Base-by-base conservation (phyloP, 1,284 basidiomycete genomes). In the Ceratobasidium theobromae region DNA sequence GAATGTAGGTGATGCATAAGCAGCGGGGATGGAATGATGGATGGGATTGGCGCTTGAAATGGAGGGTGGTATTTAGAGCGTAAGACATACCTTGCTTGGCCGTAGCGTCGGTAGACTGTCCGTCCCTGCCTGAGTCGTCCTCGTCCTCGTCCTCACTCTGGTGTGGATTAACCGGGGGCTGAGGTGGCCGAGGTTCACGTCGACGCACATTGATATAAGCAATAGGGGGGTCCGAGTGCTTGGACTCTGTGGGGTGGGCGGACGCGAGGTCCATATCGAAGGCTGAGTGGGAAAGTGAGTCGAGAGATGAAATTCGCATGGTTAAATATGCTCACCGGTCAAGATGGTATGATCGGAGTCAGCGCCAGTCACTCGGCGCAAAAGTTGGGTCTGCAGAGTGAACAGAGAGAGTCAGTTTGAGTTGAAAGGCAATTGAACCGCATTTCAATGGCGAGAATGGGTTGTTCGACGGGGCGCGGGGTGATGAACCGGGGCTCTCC, bases 131-230 rank as follows among this genome's bases (percentile, higher is more conserved):
- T 25, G 49, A 35, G 16, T 52, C 49, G 25, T 40, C 46, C 25
- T 64, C 49, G 25, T 40, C 46, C 25, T 64, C 58, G 5, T 33
- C 49, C 14, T 64, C 58, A 32, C 58, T 64, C 58, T 64, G 58
- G 21, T 64, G 18, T n/a, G 52, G 35, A 35, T 64, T 48, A 64
- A 53, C 16, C 21, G 35, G 3, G 16, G 49, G 23, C 16, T 23
- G 58, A n/a, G 49, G 58, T 30, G 33, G 32, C 32, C 58, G 48
- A 40, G 40, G 35, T 43, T 43, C 18, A 48, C 12, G 18, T 32
- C 49, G 58, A 64, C 58, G 58, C 58, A 64, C 58, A 52, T 52
- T 64, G 58, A 43, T 64, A 64, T 64, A 64, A 49, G 48, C 58
- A 64, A 64, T 64, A 43, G 58, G 58, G 16, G 58, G 58, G 38